phyloP scores from a whole-genome alignment of 768 basidiomycete genomes.

The Holtermanniella nyarrowii region DNA sequence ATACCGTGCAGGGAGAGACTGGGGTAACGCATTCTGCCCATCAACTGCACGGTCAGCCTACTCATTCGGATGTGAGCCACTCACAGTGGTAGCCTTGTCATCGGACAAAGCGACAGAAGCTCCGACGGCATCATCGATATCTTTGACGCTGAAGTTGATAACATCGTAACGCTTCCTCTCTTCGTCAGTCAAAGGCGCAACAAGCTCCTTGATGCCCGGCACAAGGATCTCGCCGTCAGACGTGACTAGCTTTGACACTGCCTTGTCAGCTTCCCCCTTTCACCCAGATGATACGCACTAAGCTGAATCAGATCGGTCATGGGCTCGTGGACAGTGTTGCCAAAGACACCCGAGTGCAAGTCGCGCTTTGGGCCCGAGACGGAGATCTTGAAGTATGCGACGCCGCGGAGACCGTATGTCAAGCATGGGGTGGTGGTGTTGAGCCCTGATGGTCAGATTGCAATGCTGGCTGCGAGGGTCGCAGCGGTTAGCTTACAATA shows the following conservation, averaged over 20 bases:
- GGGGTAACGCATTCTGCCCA: constrained; percentile 88
- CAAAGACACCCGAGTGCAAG: constrained; percentile 66
- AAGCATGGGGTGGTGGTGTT: constrained; percentile 43
- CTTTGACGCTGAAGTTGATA: constrained; percentile 56
- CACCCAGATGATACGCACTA: constrained; percentile 30
- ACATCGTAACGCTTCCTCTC: constrained; percentile 66
- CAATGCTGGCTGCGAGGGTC: neutral
- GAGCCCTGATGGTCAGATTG: constrained; percentile 47
- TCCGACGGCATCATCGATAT: constrained; percentile 69
- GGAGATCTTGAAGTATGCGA: constrained; percentile 73
- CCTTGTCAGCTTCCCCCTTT: constrained; percentile 4
- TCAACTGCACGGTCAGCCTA: constrained; percentile 48
- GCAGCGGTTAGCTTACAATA: constrained; percentile 17
- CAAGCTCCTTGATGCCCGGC: constrained; percentile 79
- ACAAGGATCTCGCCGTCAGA: constrained; percentile 71
- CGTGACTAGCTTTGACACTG: constrained; percentile 70
- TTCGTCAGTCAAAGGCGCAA: constrained; percentile 58
- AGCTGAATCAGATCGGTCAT: constrained; percentile 85
- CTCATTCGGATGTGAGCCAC: constrained; percentile 6
- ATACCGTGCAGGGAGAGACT: constrained; percentile 89
- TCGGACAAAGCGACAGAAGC: constrained; percentile 60
- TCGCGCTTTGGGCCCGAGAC: constrained; percentile 76
- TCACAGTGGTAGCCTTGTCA: constrained; percentile 53
- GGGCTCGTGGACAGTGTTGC: constrained; percentile 48
- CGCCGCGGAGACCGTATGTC: constrained; percentile 80